These are phyloP conservation scores for Colletotrichum spaethianum DNA, from an alignment of 2,329 filamentous ascomycete genomes.

Conservation along the genomic window DNA sequence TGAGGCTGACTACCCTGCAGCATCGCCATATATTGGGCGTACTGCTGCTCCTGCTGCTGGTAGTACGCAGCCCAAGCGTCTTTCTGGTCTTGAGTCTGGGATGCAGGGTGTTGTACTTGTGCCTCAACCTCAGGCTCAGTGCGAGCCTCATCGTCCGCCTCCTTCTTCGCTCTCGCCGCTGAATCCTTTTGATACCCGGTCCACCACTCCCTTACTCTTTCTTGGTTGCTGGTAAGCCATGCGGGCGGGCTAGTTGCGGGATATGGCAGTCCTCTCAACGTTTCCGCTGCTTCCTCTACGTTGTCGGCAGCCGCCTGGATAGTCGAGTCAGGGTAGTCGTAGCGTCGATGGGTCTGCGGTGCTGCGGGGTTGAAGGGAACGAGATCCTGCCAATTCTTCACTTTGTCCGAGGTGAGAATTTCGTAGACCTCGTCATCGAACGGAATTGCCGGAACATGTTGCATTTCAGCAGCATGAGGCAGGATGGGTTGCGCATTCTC, in stretches of 20 bases:
- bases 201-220: conserved; percentile 67
- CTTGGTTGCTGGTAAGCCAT: conserved; percentile 63
- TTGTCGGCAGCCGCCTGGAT: conserved; percentile 59
- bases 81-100: conserved; percentile 37
- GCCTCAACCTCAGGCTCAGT: conserved; percentile 49
- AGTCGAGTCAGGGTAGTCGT: conserved; percentile 59
- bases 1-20: conserved; percentile 54
- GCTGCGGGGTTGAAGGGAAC: conserved; percentile 54
- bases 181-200: conserved; percentile 61
- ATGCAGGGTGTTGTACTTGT: conserved; percentile 46
- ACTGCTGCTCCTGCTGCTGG: conserved; percentile 47
- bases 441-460: conserved; percentile 50
- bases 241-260: conserved; percentile 67
- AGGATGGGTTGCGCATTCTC: conserved; percentile 44
- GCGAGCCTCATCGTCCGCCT: conserved; percentile 55
- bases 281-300: conserved; percentile 59
- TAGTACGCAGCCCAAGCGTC: conserved; percentile 50
- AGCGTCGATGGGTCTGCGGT: conserved; percentile 46
- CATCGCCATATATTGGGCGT: conserved; percentile 59
- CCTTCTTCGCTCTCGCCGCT: conserved; percentile 55
- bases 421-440: conserved; percentile 58
- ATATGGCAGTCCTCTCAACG: conserved; percentile 61
- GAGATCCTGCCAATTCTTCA: conserved; percentile 59
- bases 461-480: conserved; percentile 50
- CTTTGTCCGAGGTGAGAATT: conserved; percentile 60